Evolutionary conservation across 805 yeast genomes (phyloP).

Genomic region (Saccharomycopsis sp.): DNA sequence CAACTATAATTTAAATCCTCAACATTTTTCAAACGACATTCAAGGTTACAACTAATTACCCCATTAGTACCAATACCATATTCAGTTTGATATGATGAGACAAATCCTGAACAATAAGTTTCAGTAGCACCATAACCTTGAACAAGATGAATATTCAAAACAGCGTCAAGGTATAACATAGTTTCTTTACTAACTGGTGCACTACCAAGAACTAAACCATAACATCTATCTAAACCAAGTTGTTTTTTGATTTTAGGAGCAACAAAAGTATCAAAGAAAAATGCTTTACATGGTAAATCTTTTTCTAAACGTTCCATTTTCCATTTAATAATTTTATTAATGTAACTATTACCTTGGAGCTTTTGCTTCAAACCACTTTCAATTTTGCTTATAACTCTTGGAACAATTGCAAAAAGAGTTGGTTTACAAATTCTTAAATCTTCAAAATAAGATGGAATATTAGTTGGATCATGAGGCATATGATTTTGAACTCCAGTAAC

Average conservation of each 20-base stretch:
- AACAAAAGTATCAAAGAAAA: conserved; percentile 27
- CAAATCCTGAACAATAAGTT: conserved; percentile 33
- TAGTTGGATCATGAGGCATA: conserved; percentile 1
- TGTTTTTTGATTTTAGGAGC: conserved; percentile 34
- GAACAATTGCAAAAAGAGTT: conserved; percentile 59
- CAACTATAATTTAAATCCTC: conserved; percentile 50
- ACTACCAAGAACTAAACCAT: conserved; percentile 42
- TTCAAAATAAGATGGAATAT: conserved; percentile 27
- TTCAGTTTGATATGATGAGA: conserved; percentile 33
- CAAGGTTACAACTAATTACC: conserved; percentile 42
- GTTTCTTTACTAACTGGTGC: conserved; percentile 61
- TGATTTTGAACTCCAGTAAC: neutral
- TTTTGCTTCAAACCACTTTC: conserved; percentile 49
- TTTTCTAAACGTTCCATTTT: conserved; percentile 19
- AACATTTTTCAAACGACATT: conserved; percentile 50
- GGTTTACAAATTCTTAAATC: conserved; percentile 21
- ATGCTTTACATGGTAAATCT: conserved; percentile 16
- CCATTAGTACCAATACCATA: conserved; percentile 54
- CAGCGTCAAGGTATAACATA: conserved; percentile 48
- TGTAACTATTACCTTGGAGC: conserved; percentile 25
- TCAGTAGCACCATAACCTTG: conserved; percentile 79
- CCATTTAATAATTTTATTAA: conserved; percentile 32
- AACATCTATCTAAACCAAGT: conserved; percentile 38
- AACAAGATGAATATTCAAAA: conserved; percentile 40
- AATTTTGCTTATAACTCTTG: conserved; percentile 51